phyloP scores from a whole-genome alignment of 1,284 basidiomycete genomes.

The Rhizoctonia solani region DNA sequence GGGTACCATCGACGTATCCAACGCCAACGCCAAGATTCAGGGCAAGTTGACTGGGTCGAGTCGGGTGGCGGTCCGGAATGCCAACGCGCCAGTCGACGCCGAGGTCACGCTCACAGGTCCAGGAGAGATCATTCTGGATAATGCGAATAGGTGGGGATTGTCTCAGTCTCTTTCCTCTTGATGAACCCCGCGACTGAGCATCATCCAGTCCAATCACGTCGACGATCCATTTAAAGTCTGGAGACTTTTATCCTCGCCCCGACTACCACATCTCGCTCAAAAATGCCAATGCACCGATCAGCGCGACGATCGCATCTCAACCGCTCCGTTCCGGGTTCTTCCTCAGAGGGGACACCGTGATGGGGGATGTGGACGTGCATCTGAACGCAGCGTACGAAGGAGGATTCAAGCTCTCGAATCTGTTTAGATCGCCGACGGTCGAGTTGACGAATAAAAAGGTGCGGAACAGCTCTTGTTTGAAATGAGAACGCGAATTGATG shows the following conservation, averaged over 20 bases:
- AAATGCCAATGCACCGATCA: conserved; percentile 7
- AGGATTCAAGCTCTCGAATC: background rate
- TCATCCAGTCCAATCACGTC: too few relatives aligned
- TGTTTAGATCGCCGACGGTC: background rate
- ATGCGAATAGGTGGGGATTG: conserved; percentile 1
- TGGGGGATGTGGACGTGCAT: background rate
- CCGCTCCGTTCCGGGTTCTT: conserved; percentile 2
- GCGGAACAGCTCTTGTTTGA: too few relatives aligned
- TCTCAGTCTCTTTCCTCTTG: background rate
- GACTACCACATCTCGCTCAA: background rate
- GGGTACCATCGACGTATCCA: background rate
- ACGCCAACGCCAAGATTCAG: background rate
- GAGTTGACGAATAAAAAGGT: background rate
- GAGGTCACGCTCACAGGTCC: background rate
- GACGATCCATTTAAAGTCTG: conserved; percentile 21
- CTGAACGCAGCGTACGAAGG: conserved; percentile 20
- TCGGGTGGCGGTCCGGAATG: background rate
- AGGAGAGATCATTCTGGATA: background rate
- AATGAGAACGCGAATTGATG: too few relatives aligned
- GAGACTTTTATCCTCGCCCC: conserved; percentile 10
- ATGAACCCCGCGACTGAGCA: too few relatives aligned
- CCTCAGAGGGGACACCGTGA: conserved; percentile 5
- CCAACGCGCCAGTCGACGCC: background rate
- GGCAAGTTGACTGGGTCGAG: conserved; percentile 4
- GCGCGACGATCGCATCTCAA: background rate